Percentiles rank a stretch among this genome's conserved stretches.
Conservation (phyloP, 441 rosid genomes). For the Pelargonium australe region DNA sequence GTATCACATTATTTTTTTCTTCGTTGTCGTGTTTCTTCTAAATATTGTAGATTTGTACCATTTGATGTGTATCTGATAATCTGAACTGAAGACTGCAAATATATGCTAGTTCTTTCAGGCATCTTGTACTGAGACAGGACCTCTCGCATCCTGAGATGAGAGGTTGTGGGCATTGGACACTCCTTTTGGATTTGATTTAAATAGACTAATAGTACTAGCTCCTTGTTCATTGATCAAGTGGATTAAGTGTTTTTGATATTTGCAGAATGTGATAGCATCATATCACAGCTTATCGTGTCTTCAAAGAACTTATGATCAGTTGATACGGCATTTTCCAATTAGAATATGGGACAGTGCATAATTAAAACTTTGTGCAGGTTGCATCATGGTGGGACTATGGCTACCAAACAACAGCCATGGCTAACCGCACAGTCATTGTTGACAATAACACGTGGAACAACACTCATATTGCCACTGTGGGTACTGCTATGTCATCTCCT, state of each 20-base stretch:
- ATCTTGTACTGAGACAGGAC: not conserved
- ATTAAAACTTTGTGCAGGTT: conserved; percentile 47
- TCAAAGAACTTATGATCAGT: not conserved
- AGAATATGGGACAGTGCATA: not conserved
- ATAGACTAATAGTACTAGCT: not conserved
- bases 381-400: conserved; percentile 99
- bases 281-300: not conserved
- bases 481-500: conserved; percentile 99
- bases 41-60: not conserved
- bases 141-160: not conserved
- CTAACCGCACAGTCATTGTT: conserved; percentile 97
- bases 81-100: not conserved
- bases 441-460: conserved; percentile 99
- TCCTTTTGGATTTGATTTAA: not conserved
- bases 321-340: not conserved
- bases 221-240: not conserved
- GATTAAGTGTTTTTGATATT: not conserved
- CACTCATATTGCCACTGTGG: conserved; percentile 98
- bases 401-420: conserved; percentile 99
- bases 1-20: conserved; percentile 19
- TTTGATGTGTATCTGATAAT: not conserved
- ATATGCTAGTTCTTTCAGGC: not conserved
- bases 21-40: not conserved
- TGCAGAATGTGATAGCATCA: not conserved
- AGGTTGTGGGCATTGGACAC: not conserved